Percentiles rank a stretch among this genome's conserved stretches.
Evolutionary conservation across 2,329 filamentous ascomycete genomes (phyloP).

Genomic region (Colletotrichum musicola): DNA sequence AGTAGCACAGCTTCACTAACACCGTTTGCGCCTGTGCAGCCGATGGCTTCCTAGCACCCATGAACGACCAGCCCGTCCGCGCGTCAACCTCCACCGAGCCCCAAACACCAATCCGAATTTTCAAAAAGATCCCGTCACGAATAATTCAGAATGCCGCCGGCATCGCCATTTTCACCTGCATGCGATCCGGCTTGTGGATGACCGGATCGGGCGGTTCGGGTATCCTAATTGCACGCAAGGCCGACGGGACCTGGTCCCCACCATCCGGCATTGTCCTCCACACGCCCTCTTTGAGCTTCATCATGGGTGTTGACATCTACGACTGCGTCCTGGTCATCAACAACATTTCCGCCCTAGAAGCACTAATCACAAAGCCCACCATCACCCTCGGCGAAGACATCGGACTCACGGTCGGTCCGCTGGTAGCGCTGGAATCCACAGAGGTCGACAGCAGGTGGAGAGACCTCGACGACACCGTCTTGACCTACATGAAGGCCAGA

Average conservation of each 20-base stretch:
- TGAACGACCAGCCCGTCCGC: slow-evolving; percentile 49
- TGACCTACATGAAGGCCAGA: slow-evolving; percentile 70
- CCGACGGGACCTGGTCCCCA: slow-evolving; percentile 90
- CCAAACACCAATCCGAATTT: slow-evolving; percentile 66
- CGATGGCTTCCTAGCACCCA: slow-evolving; percentile 67
- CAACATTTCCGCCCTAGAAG: slow-evolving; percentile 83
- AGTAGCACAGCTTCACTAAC: slow-evolving; percentile 27
- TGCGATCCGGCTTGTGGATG: slow-evolving; percentile 93
- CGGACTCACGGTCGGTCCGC: slow-evolving; percentile 80
- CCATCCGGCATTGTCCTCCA: slow-evolving; percentile 93
- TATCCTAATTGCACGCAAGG: slow-evolving; percentile 84
- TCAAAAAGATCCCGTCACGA: slow-evolving; percentile 86
- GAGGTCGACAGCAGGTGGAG: slow-evolving; percentile 65
- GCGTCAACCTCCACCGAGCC: slow-evolving; percentile 48
- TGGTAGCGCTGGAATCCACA: slow-evolving; percentile 67
- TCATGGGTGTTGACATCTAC: slow-evolving; percentile 94
- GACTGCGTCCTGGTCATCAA: slow-evolving; percentile 96
- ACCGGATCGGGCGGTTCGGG: slow-evolving; percentile 92
- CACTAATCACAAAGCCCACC: slow-evolving; percentile 79
- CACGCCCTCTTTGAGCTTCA: slow-evolving; percentile 88
- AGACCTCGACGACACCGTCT: slow-evolving; percentile 66
- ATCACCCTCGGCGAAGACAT: slow-evolving; percentile 87
- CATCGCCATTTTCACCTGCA: slow-evolving; percentile 93
- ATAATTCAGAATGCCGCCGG: slow-evolving; percentile 92
- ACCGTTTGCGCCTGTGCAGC: slow-evolving; percentile 50